These are phyloP conservation scores for Paradendryphiella salina DNA, from an alignment of 2,329 filamentous ascomycete genomes.

Conservation along the genomic window DNA sequence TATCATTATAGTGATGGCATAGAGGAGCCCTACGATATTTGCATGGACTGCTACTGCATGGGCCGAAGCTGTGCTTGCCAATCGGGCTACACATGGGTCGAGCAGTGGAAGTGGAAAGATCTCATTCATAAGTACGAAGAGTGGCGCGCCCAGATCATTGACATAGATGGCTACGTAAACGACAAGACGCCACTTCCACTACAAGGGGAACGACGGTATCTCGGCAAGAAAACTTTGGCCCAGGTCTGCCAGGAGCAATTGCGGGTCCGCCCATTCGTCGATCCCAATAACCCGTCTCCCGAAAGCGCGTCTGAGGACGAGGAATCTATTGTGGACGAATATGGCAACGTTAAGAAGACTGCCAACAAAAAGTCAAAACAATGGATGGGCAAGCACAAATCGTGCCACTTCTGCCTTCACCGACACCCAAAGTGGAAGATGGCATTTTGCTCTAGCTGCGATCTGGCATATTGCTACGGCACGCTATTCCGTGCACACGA, in stretches of 20 bases:
- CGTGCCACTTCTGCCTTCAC: constrained; percentile 82
- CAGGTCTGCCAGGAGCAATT: constrained; percentile 94
- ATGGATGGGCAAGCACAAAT: constrained; percentile 54
- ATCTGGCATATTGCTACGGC: constrained; percentile 86
- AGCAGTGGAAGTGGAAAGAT: constrained; percentile 87
- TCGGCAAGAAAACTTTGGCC: constrained; percentile 77
- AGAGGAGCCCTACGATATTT: constrained; percentile 89
- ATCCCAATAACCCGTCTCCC: constrained; percentile 67
- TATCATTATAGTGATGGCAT: constrained; percentile 68
- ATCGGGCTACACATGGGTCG: constrained; percentile 83
- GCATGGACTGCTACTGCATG: constrained; percentile 99
- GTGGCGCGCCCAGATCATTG: constrained; percentile 79
- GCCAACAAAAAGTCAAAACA: constrained; percentile 61
- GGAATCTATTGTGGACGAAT: constrained; percentile 65
- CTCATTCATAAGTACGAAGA: constrained; percentile 76
- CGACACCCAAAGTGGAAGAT: constrained; percentile 83
- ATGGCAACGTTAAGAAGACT: constrained; percentile 65
- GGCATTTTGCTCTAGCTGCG: constrained; percentile 76
- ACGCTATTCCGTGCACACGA: constrained; percentile 90
- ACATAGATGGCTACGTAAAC: constrained; percentile 67
- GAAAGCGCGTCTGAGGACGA: constrained; percentile 54
- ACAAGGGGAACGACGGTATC: constrained; percentile 66
- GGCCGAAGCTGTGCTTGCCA: constrained; percentile 89
- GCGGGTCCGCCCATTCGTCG: constrained; percentile 75
- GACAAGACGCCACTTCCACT: constrained; percentile 71